phyloP scores from a whole-genome alignment of 106 monocot species.

The Acorus gramineus region DNA sequence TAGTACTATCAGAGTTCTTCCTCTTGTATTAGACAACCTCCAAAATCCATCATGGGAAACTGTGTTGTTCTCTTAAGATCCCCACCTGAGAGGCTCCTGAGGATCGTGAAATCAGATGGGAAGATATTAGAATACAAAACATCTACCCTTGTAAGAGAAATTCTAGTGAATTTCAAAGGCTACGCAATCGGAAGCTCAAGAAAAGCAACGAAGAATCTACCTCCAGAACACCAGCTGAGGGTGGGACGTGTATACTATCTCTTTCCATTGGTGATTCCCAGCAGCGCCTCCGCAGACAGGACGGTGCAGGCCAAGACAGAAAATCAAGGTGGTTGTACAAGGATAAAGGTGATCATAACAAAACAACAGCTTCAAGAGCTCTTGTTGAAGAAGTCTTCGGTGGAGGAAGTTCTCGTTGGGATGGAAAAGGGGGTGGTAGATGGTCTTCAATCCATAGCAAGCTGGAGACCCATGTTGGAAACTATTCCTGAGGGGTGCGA shows the following conservation, averaged over 20 bases:
- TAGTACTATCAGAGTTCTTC: too few species aligned
- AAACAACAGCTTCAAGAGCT: slow-evolving; percentile 18
- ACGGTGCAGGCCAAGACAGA: neutral
- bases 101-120: slow-evolving; percentile 13
- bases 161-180: slow-evolving; percentile 2
- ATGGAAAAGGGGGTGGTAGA: neutral
- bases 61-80: slow-evolving; percentile 1
- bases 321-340: neutral
- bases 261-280: neutral
- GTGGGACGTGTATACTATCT: slow-evolving; percentile 11
- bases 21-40: too few species aligned
- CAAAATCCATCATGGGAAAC: slow-evolving; percentile 4
- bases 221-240: slow-evolving; percentile 7
- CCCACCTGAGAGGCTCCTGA: neutral
- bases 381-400: neutral
- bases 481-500: slow-evolving; percentile 9
- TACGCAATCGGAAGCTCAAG: neutral
- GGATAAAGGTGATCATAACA: slow-evolving; percentile 14
- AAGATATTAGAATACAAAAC: slow-evolving; percentile 10
- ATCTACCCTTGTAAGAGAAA: slow-evolving; percentile 1
- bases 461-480: slow-evolving; percentile 9
- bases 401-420: slow-evolving; percentile 3
- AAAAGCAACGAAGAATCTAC: neutral
- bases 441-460: neutral
- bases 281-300: neutral